Evolutionary conservation across 2,329 filamentous ascomycete species (phyloP).

Genomic region (Cordyceps cateniannulata): DNA sequence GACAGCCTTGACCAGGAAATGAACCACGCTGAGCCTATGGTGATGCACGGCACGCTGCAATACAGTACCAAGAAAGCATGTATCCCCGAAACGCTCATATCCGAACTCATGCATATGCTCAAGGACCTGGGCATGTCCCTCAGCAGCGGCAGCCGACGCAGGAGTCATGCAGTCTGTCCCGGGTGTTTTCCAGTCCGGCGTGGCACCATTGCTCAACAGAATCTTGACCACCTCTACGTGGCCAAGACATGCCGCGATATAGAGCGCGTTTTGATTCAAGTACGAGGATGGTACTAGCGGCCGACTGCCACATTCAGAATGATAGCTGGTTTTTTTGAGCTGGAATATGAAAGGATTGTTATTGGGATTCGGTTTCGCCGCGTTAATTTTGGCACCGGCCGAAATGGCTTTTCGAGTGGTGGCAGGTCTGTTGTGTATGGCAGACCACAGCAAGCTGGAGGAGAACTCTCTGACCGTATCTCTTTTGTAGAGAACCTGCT

Average conservation of each 20-base stretch:
- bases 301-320: too few species aligned
- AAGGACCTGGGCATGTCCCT: neutral
- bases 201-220: neutral
- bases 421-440: too few species aligned
- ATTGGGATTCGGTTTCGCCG: too few species aligned
- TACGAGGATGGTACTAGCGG: too few species aligned
- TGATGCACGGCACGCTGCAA: neutral
- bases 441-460: too few species aligned
- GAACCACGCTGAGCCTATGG: neutral
- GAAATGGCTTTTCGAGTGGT: too few species aligned
- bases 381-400: too few species aligned
- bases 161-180: neutral
- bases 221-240: neutral
- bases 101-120: neutral
- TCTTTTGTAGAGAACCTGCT: too few species aligned
- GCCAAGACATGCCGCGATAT: neutral
- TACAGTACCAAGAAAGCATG: neutral
- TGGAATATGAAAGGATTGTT: too few species aligned
- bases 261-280: too few species aligned
- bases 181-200: neutral
- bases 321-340: too few species aligned
- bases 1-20: neutral
- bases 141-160: neutral
- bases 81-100: neutral
- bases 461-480: too few species aligned